Evolutionary conservation across 495 filamentous ascomycete genomes (phyloP), one percentile per base, ranked within the genome.

Genomic region (Xylaria acuta): DNA sequence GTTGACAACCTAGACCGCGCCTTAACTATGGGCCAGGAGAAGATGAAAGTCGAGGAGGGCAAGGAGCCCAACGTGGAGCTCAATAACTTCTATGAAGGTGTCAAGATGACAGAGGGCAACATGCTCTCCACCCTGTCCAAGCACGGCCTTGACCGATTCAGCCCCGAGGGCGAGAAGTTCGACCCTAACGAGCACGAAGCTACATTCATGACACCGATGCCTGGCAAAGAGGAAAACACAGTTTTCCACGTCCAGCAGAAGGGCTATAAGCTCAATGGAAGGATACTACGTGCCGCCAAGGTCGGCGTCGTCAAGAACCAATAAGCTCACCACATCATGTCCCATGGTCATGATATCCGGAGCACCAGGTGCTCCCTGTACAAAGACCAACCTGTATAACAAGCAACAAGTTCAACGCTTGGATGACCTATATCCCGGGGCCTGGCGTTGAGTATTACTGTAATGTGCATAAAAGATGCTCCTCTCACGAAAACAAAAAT

Each of bases 1-100:
- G 90, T 99, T 80, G 96, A 99, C 86, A 99, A 98, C 87, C 90
- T 99, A 64, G 96, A 99, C 82, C 93, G 94, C 72, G 96, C 96
- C 60, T 88, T 99, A 49, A 92, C 90, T 68, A 96, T 98, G 66
- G 90, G 94, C 53, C 77, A 87, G 54, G 91, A 93, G 34, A 91
- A 91, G 81, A 87, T 97, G 73, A 82, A 80, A 25, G 76, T 87
- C 51, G 80, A 82, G 51, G 84, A 87, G 72, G 84, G 88, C 65
- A 82, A 83, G 60, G 84, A 89, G 68, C 76, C 85, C 73, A 84
- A 88, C 77, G 85, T 90, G 79, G 93, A 94, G 69, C 88, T 99
- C 3, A 85, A 89, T 49, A 92, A 90, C 74, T 88, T 99, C 62
- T 92, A 97, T 78, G 90, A 93, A 58, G 96, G 96, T 66, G 84